Base-by-base conservation (phyloP, 768 basidiomycete genomes). In the Postia placenta region DNA sequence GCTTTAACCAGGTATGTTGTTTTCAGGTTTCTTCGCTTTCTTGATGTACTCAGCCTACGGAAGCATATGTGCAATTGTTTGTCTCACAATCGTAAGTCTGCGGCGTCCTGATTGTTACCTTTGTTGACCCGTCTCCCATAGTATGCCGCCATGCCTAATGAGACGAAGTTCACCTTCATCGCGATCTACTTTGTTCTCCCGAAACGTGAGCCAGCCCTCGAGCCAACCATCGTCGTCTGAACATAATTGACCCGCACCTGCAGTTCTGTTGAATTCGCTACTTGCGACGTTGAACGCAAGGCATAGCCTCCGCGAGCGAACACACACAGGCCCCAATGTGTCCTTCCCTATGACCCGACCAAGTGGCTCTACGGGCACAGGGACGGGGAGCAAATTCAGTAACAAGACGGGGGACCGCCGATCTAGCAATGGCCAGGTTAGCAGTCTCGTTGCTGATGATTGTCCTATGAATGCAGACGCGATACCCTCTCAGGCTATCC, bases 181-280 rank as follows among this genome's bases (percentile, higher is more conserved):
- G 61, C 54, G 2, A 47, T 63, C 19, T 63, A 60, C 45, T 57
- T 59, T 42, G 45, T 51, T 2, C 50, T 63, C 27, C 56, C 59
- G 7, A 63, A 60, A 35, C 46, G 61, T 63, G 30, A 39, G 38
- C 23, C 14, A 11, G 38, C 1, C 33, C 39, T 33, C 30, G 9
- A 15, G 30, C 7, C 30, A 33, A 7, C 7, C 30, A 7, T 15
- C 11, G 11, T 15, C 23, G 6, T 15, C 12, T 42, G 17, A 42
- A 15, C 11, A 4, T 4, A 11, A n/a, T n/a, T n/a, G n/a, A 42
- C n/a, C 15, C 26, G 7, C n/a, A 22, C 11, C 17, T 14, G 12
- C 43, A 45, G 56, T 57, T 1, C 52, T 52, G 42, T 38, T 57
- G 7, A 57, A 57, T 42, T 52, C 56, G 15, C 22, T 57, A 17